Percentiles rank a stretch among this genome's conserved stretches.
Evolutionary conservation across 2,329 filamentous ascomycete species (phyloP).

Genomic region (Aureobasidium zeae): DNA sequence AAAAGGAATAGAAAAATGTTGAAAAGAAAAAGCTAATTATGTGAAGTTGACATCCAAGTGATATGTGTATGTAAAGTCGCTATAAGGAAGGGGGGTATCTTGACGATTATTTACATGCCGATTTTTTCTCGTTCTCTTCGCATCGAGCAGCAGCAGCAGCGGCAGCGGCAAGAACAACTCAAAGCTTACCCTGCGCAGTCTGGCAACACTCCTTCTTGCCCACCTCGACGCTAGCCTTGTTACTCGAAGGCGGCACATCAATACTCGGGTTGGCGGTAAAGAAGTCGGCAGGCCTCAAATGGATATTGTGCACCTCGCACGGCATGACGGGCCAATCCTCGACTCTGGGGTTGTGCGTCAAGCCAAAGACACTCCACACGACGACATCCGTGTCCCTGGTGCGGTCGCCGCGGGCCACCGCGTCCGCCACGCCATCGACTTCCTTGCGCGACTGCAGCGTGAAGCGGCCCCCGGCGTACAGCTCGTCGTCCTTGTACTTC

Average conservation of each 20-base stretch:
- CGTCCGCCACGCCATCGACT: constrained; percentile 37
- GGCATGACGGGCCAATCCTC: constrained; percentile 46
- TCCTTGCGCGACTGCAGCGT: constrained; percentile 36
- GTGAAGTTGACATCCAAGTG: too few relatives aligned
- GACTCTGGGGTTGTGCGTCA: constrained; percentile 44
- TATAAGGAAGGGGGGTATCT: too few relatives aligned
- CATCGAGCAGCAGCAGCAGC: too few relatives aligned
- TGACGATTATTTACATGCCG: too few relatives aligned
- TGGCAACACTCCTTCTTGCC: constrained; percentile 9
- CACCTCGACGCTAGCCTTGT: constrained; percentile 11
- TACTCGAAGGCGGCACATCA: constrained; percentile 39
- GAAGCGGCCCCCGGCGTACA: constrained; percentile 41
- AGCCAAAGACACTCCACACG: constrained; percentile 41
- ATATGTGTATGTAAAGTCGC: too few relatives aligned
- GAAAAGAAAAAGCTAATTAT: too few relatives aligned
- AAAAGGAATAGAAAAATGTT: too few relatives aligned
- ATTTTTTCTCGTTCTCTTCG: too few relatives aligned
- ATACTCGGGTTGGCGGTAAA: constrained; percentile 45
- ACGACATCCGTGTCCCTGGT: constrained; percentile 41
- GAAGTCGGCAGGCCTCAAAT: constrained; percentile 45
- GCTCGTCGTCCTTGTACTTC: constrained; percentile 43
- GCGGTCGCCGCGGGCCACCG: constrained; percentile 34
- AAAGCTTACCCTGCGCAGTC: constrained; percentile 8
- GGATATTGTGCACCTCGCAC: constrained; percentile 39
- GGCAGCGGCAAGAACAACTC: too few relatives aligned